Base-by-base conservation (phyloP, 75 land plant genomes). In the Picea sitchensis region DNA sequence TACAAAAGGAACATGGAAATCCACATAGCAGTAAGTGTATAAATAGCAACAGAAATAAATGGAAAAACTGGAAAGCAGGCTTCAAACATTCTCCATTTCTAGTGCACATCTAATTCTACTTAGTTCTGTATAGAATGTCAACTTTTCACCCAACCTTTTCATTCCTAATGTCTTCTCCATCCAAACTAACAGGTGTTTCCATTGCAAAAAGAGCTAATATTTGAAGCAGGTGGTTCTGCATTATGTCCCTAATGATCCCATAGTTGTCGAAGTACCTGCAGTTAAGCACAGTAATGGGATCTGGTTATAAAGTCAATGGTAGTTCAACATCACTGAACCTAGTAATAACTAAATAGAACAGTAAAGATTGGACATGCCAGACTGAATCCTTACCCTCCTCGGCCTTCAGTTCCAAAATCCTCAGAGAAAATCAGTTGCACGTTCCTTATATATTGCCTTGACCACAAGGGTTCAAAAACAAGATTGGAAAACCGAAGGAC, bases 341-440 rank as follows among this genome's bases (percentile, higher is more conserved):
- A 26, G 38, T 41, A n/a, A 69, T 71, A 75, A 51, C 17, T 62
- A 20, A 7, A 15, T 5, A 20, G 1, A 57, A 13, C 30, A 30
- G n/a, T 75, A 6, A 58, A 32, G 34, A 30, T n/a, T 51, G 14
- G 7, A n/a, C 13, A 60, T 1, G 41, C 20, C 17, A 13, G 13
- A 36, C 81, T 51, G 9, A 44, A 76, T 18, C 21, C 80, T 76
- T 92, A 96, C 99, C 99, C 99, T 83, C 99, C 98, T 78, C 98
- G 88, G 68, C 99, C 99, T 86, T 97, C 99, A 65, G 99, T 97
- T 23, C 99, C 99, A 83, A 97, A 97, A 82, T 97, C 99, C 79
- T 97, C 99, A 59, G 99, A 97, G 68, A 97, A 97, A 61, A 92
- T 88, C 20, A 97, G 85, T 80, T 97, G 99, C 7, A 97, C 98